These are phyloP conservation scores for Macrophomina phaseolina DNA, from an alignment of 2,329 filamentous ascomycete species.

Conservation along the genomic window DNA sequence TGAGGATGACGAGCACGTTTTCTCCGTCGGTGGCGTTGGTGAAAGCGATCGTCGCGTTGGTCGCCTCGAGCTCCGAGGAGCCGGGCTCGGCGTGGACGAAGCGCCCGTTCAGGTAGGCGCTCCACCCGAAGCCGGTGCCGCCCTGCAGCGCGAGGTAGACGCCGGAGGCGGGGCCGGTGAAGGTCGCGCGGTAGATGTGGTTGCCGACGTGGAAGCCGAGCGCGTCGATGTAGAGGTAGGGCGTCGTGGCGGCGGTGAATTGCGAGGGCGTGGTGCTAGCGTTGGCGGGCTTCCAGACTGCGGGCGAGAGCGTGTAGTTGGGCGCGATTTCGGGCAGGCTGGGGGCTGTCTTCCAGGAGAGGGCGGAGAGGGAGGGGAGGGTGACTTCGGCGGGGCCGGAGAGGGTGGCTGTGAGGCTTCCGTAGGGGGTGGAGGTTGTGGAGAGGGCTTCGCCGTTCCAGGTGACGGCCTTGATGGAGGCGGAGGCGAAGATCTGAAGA, in stretches of 20 bases:
- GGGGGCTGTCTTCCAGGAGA: slow-evolving; percentile 56
- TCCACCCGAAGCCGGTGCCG: slow-evolving; percentile 63
- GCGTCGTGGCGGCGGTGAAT: slow-evolving; percentile 44
- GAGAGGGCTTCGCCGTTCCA: slow-evolving; percentile 47
- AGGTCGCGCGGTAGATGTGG: slow-evolving; percentile 50
- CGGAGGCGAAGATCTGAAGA: slow-evolving; percentile 46
- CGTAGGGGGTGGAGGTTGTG: slow-evolving; percentile 41
- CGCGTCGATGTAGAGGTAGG: slow-evolving; percentile 49
- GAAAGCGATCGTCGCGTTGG: slow-evolving; percentile 56
- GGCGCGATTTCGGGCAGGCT: slow-evolving; percentile 55
- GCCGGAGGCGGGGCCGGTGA: slow-evolving; percentile 46
- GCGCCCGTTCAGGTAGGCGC: slow-evolving; percentile 62
- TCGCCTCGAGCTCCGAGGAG: slow-evolving; percentile 46
- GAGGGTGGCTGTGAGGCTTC: slow-evolving; percentile 43
- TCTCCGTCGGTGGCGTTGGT: slow-evolving; percentile 39
- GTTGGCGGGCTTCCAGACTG: slow-evolving; percentile 51
- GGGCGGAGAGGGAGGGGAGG: slow-evolving; percentile 46
- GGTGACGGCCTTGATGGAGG: slow-evolving; percentile 37
- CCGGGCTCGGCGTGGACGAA: slow-evolving; percentile 64
- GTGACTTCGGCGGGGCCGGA: slow-evolving; percentile 33
- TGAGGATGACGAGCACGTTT: slow-evolving; percentile 60
- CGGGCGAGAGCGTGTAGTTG: slow-evolving; percentile 51
- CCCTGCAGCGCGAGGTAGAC: slow-evolving; percentile 61
- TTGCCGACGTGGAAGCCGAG: slow-evolving; percentile 51
- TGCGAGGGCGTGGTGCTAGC: slow-evolving; percentile 40